Conservation (phyloP, 129 eudicot species). For the Lactuca sativa region DNA sequence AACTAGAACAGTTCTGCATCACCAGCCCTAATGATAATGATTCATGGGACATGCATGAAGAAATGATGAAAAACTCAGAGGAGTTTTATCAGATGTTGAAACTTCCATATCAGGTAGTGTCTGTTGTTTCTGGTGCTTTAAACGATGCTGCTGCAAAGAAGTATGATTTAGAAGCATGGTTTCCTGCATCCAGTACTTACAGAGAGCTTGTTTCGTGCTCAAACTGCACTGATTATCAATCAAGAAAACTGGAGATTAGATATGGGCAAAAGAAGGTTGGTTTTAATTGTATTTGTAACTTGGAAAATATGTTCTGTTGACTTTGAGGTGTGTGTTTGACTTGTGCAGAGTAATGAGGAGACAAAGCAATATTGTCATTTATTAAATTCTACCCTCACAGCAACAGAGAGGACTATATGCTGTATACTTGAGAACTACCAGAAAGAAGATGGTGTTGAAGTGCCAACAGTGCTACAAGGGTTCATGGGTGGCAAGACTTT, state of each 20-base stretch:
- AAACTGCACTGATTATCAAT: slow-evolving; percentile 53
- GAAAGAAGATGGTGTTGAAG: slow-evolving; percentile 84
- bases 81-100: slow-evolving; percentile 67
- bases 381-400: slow-evolving; percentile 84
- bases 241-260: slow-evolving; percentile 37
- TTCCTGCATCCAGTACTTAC: slow-evolving; percentile 64
- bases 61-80: slow-evolving; percentile 64
- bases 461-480: slow-evolving; percentile 59
- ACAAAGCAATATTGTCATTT: slow-evolving; percentile 71
- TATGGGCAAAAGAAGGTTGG: slow-evolving; percentile 36
- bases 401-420: slow-evolving; percentile 92
- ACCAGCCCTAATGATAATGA: slow-evolving; percentile 67
- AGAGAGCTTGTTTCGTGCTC: slow-evolving; percentile 94
- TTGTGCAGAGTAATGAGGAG: slow-evolving; percentile 65
- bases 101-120: slow-evolving; percentile 65
- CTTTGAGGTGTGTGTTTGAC: neutral
- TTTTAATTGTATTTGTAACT: neutral
- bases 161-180: slow-evolving; percentile 91
- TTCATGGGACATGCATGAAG: slow-evolving; percentile 79
- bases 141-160: slow-evolving; percentile 89
- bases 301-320: neutral
- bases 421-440: slow-evolving; percentile 84
- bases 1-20: slow-evolving; percentile 67
- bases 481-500: slow-evolving; percentile 86
- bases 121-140: slow-evolving; percentile 76